These are phyloP conservation scores for Neodidymelliopsis sp. DNA, from an alignment of 2,329 filamentous ascomycete species.

Conservation along the genomic window DNA sequence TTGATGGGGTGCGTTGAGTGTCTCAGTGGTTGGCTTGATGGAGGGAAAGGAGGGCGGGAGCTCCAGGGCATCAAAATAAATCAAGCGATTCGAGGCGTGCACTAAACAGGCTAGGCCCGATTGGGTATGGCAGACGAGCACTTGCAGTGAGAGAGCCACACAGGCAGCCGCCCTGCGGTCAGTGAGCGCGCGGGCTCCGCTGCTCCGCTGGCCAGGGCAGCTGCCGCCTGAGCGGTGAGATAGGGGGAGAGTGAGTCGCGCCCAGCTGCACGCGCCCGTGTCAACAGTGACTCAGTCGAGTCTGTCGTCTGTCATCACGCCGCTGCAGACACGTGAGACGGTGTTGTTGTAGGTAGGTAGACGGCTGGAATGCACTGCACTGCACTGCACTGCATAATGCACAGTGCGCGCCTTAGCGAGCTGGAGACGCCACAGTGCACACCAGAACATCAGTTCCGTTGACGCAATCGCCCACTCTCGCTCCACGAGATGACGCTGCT, in stretches of 20 bases:
- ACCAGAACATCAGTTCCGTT: constrained; percentile 2
- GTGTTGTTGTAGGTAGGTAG: too few species aligned
- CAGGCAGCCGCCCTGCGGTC: constrained; percentile 5
- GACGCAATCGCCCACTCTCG: constrained; percentile 8
- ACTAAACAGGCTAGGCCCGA: constrained; percentile 34
- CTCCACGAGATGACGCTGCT: constrained; percentile 17
- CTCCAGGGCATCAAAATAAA: constrained; percentile 37
- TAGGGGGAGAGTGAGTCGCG: neutral
- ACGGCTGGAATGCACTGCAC: constrained; percentile 8
- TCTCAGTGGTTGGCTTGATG: constrained; percentile 46
- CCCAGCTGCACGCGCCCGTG: too few species aligned
- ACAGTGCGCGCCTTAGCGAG: constrained; percentile 13
- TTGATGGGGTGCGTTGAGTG: constrained; percentile 39
- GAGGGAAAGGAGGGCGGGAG: constrained; percentile 37
- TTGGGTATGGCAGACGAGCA: constrained; percentile 37
- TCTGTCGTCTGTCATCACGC: too few species aligned
- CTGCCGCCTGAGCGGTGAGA: constrained; percentile 17
- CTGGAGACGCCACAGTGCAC: constrained; percentile 20
- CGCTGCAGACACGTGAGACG: too few species aligned
- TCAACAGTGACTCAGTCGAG: too few species aligned
- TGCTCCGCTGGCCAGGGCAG: constrained; percentile 10
- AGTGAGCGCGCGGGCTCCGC: constrained; percentile 15
- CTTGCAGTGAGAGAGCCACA: constrained; percentile 29
- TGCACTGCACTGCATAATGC: neutral
- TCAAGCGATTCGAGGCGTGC: constrained; percentile 21